Evolutionary conservation across 257 asterid genomes (phyloP), one percentile per base, ranked within the genome.

Genomic region (Ilex asprella): DNA sequence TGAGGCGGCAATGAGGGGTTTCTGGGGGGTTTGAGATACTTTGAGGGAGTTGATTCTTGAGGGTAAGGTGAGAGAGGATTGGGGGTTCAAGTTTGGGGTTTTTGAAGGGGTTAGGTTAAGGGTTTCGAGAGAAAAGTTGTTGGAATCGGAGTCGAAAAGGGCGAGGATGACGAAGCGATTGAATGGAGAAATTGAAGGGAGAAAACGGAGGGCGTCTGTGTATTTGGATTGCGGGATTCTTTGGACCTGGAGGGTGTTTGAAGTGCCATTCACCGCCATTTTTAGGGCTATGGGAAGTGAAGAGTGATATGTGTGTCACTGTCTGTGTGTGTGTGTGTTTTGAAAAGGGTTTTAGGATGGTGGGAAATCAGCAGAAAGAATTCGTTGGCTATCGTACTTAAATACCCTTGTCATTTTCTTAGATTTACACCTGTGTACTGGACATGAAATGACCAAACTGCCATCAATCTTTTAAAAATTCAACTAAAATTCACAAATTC

Each of bases 141-240:
- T 73, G 65, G 88, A 31, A 60, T 78, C 82, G 71, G 87, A 62
- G 70, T 86, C 79, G 63, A 69, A 88, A 57, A 86, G 61, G 69
- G 96, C 83, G 58, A 86, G 82, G 76, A 88, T 64, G 61, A 91
- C 60, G 81, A 73, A 84, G 85, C 90, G 95, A 68, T 78, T 65
- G 84, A 81, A 71, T 71, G 94, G 69, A 68, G 96, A 88, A 75
- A 84, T 68, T 31, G 81, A 88, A 12, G 95, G 98, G 16, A 91
- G 92, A 87, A 88, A 91, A 3, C 92, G 94, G 72, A 88, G 76
- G 61, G 86, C 82, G 77, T 88, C 95, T 67, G 84, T 68, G 87
- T 84, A 91, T 10, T 78, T 32, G 65, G 75, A 16, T 16, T 77
- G 95, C 7, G 95, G 96, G 56, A 79, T 67, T 31, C 80, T 74